These are phyloP conservation scores for Exophiala oligosperma DNA, from an alignment of 2,329 filamentous ascomycete genomes.

Conservation along the genomic window DNA sequence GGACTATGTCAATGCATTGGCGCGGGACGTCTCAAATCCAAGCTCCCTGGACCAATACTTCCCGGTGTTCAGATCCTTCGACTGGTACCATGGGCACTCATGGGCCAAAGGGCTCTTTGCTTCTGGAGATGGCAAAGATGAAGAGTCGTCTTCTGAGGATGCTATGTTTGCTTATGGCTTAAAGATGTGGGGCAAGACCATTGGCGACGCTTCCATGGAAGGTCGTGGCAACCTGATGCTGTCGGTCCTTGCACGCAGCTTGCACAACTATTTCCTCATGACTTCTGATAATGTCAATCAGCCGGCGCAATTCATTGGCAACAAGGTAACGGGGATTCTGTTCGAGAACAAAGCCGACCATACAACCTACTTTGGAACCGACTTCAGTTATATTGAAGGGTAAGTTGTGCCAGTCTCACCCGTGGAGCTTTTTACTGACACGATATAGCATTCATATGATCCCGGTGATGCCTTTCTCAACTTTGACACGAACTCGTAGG, in stretches of 20 bases:
- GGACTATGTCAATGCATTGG: slow-evolving; percentile 77
- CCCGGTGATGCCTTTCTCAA: slow-evolving; percentile 67
- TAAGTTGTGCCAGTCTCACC: slow-evolving; percentile 26
- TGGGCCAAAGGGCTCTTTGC: slow-evolving; percentile 71
- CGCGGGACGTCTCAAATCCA: slow-evolving; percentile 82
- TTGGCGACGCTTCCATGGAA: slow-evolving; percentile 76
- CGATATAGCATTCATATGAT: slow-evolving; percentile 76
- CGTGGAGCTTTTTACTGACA: slow-evolving; percentile 23
- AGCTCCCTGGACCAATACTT: slow-evolving; percentile 70
- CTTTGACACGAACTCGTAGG: slow-evolving; percentile 60
- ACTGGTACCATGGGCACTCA: slow-evolving; percentile 93
- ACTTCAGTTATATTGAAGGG: slow-evolving; percentile 69
- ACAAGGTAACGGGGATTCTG: slow-evolving; percentile 69
- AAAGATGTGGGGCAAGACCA: slow-evolving; percentile 89
- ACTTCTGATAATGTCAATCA: slow-evolving; percentile 67
- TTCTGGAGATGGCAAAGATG: slow-evolving; percentile 55
- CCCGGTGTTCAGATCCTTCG: slow-evolving; percentile 79
- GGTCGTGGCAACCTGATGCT: slow-evolving; percentile 83
- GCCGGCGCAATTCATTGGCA: slow-evolving; percentile 74
- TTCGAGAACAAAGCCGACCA: slow-evolving; percentile 98
- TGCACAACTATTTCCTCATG: slow-evolving; percentile 83
- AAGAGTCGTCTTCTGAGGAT: slow-evolving; percentile 88
- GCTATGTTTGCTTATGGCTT: slow-evolving; percentile 81
- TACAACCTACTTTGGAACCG: slow-evolving; percentile 80
- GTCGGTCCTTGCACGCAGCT: slow-evolving; percentile 69